Conservation (phyloP, 371 early-diverging fungal species). For the Amoeboaphelidium protococcarum region DNA sequence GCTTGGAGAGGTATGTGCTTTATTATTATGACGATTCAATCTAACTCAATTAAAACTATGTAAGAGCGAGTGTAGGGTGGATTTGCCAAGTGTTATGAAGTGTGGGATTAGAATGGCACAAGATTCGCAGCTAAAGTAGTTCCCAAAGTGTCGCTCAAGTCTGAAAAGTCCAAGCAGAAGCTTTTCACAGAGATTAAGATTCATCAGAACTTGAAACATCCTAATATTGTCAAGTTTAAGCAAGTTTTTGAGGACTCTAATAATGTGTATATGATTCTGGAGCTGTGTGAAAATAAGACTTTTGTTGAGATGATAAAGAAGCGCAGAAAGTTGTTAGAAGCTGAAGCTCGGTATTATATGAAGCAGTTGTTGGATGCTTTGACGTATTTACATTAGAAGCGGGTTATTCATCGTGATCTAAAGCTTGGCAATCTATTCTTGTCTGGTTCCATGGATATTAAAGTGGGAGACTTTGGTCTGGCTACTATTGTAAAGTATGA, state of each 20-base stretch:
- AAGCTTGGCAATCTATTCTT: slow-evolving; percentile 91
- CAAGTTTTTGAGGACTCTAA: slow-evolving; percentile 61
- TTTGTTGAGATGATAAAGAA: slow-evolving; percentile 49
- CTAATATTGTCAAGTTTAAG: slow-evolving; percentile 56
- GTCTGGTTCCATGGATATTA: slow-evolving; percentile 49
- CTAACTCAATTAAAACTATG: not conserved
- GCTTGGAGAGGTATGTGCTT: slow-evolving; percentile 16
- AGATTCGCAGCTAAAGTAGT: slow-evolving; percentile 56
- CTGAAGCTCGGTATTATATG: slow-evolving; percentile 65
- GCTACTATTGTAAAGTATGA: slow-evolving; percentile 44
- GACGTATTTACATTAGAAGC: slow-evolving; percentile 51
- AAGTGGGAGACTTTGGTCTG: slow-evolving; percentile 94
- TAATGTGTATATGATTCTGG: slow-evolving; percentile 79
- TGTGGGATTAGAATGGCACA: slow-evolving; percentile 14
- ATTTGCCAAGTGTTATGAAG: slow-evolving; percentile 63
- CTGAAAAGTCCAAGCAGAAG: slow-evolving; percentile 31
- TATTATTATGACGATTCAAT: not conserved
- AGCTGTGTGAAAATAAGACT: slow-evolving; percentile 76
- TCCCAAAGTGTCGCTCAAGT: slow-evolving; percentile 25
- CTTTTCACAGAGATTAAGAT: slow-evolving; percentile 52
- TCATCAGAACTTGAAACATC: slow-evolving; percentile 45
- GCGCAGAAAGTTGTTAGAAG: slow-evolving; percentile 53
- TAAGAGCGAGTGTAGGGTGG: slow-evolving; percentile 34
- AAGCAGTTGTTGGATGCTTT: slow-evolving; percentile 58
- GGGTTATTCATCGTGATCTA: slow-evolving; percentile 85